Conservation (phyloP, 768 basidiomycete species). For the Kwoniella sp. region DNA sequence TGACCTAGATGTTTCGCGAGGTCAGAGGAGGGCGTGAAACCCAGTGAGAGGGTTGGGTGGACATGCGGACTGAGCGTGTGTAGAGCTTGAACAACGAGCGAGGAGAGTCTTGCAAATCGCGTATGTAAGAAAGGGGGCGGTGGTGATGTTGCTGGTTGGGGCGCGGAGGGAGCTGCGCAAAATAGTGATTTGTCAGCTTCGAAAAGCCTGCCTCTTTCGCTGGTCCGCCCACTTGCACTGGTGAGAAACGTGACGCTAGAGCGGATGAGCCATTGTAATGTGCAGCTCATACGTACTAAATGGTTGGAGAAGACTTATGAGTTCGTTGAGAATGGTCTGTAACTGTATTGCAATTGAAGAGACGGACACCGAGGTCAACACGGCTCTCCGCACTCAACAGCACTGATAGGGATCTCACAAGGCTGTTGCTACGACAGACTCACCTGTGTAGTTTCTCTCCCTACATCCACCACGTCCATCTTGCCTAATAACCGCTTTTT, state of each 20-base stretch:
- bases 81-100: slow-evolving; percentile 23
- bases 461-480: slow-evolving; percentile 3
- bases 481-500: slow-evolving; percentile 7
- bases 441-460: slow-evolving; percentile 13
- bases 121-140: slow-evolving; percentile 27
- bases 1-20: not conserved
- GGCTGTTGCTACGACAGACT: too few relatives aligned
- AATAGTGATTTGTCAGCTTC: too few relatives aligned
- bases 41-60: slow-evolving; percentile 14
- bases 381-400: too few relatives aligned
- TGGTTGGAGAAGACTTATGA: slow-evolving; percentile 30
- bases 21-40: slow-evolving; percentile 6
- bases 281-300: slow-evolving; percentile 34
- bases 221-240: too few relatives aligned
- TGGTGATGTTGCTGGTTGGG: slow-evolving; percentile 9
- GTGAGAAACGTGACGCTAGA: too few relatives aligned
- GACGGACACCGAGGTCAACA: too few relatives aligned
- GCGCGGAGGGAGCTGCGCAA: slow-evolving; percentile 10
- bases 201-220: too few relatives aligned
- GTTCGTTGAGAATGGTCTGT: slow-evolving; percentile 23
- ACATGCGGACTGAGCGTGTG: slow-evolving; percentile 19
- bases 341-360: slow-evolving; percentile 18
- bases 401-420: too few relatives aligned
- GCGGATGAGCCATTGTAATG: too few relatives aligned
- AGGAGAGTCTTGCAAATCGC: slow-evolving; percentile 29